Evolutionary conservation across 306 rosid genomes (phyloP).

Genomic region (Acacia melanoxylon): DNA sequence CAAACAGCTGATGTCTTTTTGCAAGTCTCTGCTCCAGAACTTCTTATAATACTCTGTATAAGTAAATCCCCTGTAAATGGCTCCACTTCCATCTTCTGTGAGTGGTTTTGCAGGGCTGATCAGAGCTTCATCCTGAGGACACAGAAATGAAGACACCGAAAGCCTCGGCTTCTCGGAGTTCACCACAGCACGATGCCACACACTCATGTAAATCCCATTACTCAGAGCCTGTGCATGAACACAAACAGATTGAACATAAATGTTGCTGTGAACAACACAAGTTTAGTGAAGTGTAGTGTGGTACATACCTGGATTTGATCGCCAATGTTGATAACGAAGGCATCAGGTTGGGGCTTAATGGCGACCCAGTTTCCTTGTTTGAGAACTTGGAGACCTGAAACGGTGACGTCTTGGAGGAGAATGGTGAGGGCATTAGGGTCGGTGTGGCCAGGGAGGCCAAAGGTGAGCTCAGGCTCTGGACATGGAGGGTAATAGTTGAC

Average conservation of each 20-base stretch:
- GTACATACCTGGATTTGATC: conserved; percentile 78
- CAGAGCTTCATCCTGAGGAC: conserved; percentile 65
- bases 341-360: conserved; percentile 70
- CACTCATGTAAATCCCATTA: conserved; percentile 85
- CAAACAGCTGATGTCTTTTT: conserved; percentile 46
- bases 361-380: conserved; percentile 82
- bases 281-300: not conserved
- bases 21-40: conserved; percentile 87
- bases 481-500: conserved; percentile 90
- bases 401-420: conserved; percentile 68
- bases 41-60: conserved; percentile 71
- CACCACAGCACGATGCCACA: conserved; percentile 87
- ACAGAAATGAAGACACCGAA: conserved; percentile 81
- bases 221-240: conserved; percentile 70
- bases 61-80: conserved; percentile 63
- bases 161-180: conserved; percentile 78
- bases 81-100: conserved; percentile 40
- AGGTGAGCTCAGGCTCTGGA: conserved; percentile 89
- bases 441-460: conserved; percentile 87
- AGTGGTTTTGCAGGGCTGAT: conserved; percentile 69
- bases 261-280: not conserved
- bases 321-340: conserved; percentile 83
- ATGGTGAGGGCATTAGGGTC: conserved; percentile 95
- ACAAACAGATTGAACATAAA: too few species aligned
- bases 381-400: conserved; percentile 84